Base-by-base conservation (phyloP, 2,329 filamentous ascomycete genomes). In the Aspergillus thermomutatus region DNA sequence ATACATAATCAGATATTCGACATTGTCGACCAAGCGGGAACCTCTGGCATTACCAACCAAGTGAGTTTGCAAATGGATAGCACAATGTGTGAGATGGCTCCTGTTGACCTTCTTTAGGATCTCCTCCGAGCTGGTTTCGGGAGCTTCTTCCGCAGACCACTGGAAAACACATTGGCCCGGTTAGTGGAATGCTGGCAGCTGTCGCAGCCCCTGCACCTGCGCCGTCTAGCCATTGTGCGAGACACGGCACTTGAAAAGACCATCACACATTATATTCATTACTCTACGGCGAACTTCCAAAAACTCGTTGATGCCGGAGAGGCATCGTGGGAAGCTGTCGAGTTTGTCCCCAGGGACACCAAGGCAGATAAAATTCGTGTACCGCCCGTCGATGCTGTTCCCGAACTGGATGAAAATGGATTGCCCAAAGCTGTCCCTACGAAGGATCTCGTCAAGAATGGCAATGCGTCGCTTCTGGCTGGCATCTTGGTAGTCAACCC, bases 161-260 rank as follows among this genome's bases (percentile, higher is more conserved):
- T 84, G 28, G 84, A 87, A 63, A 76, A 79, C 28, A 71, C 79
- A 21, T 65, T 87, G 23, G 70, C 70, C 50, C 79, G 82, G 26
- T 62, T 87, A 40, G 81, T 81, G 1, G 79, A 84, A 55, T 73
- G 78, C 54, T 86, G 83, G 80, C 79, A 83, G 53, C 64, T 80
- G 17, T 82, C 81, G n/a, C 85, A 87, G 62, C 84, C 84, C 25
- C 69, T 73, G 3, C 79, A 85, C 66, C 73, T 87, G 23, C 79
- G 81, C 19, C 83, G 86, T 64, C 69, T 85, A 17, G 77, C 80
- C 10, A 73, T 87, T 28, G 76, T 87, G 34, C 75, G 83, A 58
- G 83, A 86, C 54, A 81, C 78, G 5, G 73, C 76, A 2, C 74
- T 82, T 14, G 75, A 74, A 14, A 72, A 75, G 11, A 81, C 80